phyloP scores from a whole-genome alignment of 371 early-diverging fungal species.

The Mucor racemosus region DNA sequence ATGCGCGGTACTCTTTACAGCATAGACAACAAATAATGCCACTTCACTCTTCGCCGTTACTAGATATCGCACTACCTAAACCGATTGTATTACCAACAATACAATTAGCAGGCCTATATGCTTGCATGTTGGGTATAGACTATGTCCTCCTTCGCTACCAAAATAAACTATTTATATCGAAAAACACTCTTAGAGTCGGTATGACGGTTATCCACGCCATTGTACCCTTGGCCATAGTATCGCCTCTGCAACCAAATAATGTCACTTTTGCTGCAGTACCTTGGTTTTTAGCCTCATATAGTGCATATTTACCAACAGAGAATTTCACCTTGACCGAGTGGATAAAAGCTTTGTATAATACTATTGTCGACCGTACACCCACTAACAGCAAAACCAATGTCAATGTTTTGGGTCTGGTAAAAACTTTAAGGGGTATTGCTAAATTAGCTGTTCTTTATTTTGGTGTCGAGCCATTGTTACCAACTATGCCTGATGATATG shows the following conservation, averaged over 20 bases:
- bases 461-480: constrained; percentile 27
- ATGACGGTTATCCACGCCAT: constrained; percentile 18
- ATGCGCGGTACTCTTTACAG: constrained; percentile 1
- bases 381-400: not conserved
- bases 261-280: constrained; percentile 38
- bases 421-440: constrained; percentile 22
- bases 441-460: constrained; percentile 22
- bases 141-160: constrained; percentile 20
- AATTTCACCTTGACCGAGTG: constrained; percentile 18
- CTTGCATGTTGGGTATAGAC: constrained; percentile 26
- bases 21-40: constrained; percentile 8
- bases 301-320: constrained; percentile 29
- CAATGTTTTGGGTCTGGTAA: constrained; percentile 18
- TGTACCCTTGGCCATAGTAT: constrained; percentile 21
- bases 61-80: constrained; percentile 15
- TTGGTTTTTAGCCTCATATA: constrained; percentile 39
- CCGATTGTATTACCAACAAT: constrained; percentile 20
- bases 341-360: constrained; percentile 23
- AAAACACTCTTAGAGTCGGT: constrained; percentile 1
- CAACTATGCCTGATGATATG: constrained; percentile 22
- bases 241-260: constrained; percentile 26
- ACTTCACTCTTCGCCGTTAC: constrained; percentile 12
- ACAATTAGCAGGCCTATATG: constrained; percentile 24
- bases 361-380: constrained; percentile 19
- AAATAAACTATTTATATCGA: constrained; percentile 3